phyloP scores from a whole-genome alignment of 2,329 filamentous ascomycete species.

The Clarireedia sp. region DNA sequence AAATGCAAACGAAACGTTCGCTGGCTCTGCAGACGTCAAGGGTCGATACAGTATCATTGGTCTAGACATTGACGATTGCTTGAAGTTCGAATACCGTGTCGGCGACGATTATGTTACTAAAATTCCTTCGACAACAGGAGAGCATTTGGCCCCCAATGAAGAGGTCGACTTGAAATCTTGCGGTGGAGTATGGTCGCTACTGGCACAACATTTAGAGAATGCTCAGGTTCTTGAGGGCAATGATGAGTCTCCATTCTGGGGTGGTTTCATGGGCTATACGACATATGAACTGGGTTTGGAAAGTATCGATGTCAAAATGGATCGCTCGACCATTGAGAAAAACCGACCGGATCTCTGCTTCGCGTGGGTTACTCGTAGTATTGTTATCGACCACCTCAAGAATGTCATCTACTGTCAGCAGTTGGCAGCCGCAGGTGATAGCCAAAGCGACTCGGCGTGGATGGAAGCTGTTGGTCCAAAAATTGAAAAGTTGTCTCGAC shows the following conservation, averaged over 20 bases:
- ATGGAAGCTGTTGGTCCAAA: conserved; percentile 13
- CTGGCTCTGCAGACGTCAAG: conserved; percentile 39
- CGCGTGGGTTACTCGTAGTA: conserved; percentile 53
- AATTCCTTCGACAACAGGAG: conserved; percentile 2
- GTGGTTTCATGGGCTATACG: conserved; percentile 59
- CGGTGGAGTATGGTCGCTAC: conserved; percentile 28
- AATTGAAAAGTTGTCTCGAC: conserved; percentile 9
- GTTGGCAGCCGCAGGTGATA: conserved; percentile 31
- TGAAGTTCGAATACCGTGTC: conserved; percentile 50
- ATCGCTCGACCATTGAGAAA: conserved; percentile 12
- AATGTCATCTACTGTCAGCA: conserved; percentile 52
- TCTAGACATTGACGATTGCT: conserved; percentile 48
- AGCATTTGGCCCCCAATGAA: not conserved
- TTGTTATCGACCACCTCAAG: conserved; percentile 55
- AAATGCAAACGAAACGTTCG: conserved; percentile 41
- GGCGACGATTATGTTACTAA: conserved; percentile 32
- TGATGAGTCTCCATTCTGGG: conserved; percentile 53
- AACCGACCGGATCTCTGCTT: conserved; percentile 51
- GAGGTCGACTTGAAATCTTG: conserved; percentile 12
- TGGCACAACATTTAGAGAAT: conserved; percentile 32
- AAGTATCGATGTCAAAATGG: conserved; percentile 36
- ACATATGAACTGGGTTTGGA: conserved; percentile 61
- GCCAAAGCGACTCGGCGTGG: conserved; percentile 25
- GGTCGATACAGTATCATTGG: conserved; percentile 70
- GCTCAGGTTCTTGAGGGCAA: conserved; percentile 32